Conservation (phyloP, 148 eudicot species). For the Selenicereus undatus region DNA sequence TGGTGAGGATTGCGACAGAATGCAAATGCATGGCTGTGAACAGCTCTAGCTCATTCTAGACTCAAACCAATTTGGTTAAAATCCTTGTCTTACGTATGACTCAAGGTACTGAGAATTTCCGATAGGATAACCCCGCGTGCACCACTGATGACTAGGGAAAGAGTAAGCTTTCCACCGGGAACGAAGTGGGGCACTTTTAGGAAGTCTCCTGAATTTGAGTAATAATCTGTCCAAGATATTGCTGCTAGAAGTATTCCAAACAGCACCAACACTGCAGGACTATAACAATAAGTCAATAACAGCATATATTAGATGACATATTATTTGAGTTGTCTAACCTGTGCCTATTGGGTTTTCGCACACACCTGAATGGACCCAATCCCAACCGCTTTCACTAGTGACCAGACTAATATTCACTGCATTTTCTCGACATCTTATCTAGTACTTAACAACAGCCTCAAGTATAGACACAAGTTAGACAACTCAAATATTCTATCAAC, state of each 20-base stretch:
- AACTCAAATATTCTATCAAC: no score
- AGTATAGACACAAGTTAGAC: no score
- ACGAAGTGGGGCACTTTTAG: slow-evolving; percentile 49
- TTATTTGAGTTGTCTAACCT: background rate
- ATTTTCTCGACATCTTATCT: no score
- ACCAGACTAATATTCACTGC: no score
- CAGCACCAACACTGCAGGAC: slow-evolving; percentile 64
- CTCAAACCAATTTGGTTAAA: background rate
- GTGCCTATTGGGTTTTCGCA: background rate
- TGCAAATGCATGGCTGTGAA: no score
- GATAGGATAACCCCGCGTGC: slow-evolving; percentile 60
- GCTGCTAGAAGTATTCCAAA: slow-evolving; percentile 92
- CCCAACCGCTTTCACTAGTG: no score
- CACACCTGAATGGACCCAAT: no score
- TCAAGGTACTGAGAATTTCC: slow-evolving; percentile 55
- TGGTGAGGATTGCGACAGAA: background rate
- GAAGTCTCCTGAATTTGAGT: slow-evolving; percentile 40
- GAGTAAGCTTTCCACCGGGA: slow-evolving; percentile 82
- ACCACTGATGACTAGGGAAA: slow-evolving; percentile 65
- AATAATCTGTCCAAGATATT: slow-evolving; percentile 90
- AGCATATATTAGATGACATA: no score
- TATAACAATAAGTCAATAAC: background rate
- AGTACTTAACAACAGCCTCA: no score
- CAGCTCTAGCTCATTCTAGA: background rate
- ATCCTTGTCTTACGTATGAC: slow-evolving; percentile 10